Conservation (phyloP, 1,284 basidiomycete species). For the Rhodotorula glutinis region DNA sequence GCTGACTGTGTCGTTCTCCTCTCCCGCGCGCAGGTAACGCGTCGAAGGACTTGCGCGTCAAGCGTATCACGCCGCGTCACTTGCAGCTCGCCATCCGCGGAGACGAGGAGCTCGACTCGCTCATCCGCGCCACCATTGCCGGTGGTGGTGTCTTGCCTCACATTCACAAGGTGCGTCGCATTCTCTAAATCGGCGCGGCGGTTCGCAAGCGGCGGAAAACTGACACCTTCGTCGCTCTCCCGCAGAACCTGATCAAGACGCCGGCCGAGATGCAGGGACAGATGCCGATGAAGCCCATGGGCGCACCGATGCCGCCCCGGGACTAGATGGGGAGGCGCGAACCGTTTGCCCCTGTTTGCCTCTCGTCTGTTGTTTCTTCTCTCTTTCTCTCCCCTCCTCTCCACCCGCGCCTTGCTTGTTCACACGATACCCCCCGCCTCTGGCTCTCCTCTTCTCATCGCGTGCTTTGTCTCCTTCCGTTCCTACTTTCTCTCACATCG, state of each 20-base stretch:
- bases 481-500: too few species aligned
- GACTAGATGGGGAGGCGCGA: not conserved
- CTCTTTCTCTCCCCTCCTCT: not conserved
- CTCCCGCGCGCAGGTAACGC: constrained; percentile 69
- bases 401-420: not conserved
- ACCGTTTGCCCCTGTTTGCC: not conserved
- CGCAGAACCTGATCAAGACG: constrained; percentile 33
- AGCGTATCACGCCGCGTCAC: constrained; percentile 93
- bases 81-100: constrained; percentile 91
- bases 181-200: not conserved
- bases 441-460: too few species aligned
- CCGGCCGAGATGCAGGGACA: constrained; percentile 25
- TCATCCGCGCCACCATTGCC: constrained; percentile 58
- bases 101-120: constrained; percentile 77
- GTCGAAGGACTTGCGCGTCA: constrained; percentile 90
- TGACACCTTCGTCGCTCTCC: not conserved
- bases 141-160: constrained; percentile 92
- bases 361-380: not conserved
- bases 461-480: too few species aligned
- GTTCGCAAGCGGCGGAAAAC: not conserved
- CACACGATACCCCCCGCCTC: too few species aligned
- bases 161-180: constrained; percentile 70
- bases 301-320: constrained; percentile 2
- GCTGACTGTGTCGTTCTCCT: not conserved
- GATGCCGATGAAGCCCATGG: constrained; percentile 7